Conservation (phyloP, 306 rosid genomes). For the Lupinus albus region DNA sequence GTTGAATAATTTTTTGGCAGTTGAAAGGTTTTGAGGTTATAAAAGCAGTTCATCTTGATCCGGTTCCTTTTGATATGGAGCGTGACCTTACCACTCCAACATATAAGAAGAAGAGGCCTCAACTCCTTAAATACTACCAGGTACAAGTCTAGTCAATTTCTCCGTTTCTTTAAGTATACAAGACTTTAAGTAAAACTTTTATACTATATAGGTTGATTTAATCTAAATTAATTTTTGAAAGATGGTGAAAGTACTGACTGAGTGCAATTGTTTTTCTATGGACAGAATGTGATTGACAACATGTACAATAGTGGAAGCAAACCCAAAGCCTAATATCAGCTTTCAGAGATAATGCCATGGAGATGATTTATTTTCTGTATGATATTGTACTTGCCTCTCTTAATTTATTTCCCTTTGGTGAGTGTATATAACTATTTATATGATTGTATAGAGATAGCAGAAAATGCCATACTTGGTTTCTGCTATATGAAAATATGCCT, state of each 20-base stretch:
- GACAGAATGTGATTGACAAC: conserved; percentile 65
- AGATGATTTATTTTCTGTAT: conserved; percentile 20
- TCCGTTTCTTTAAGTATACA: neutral
- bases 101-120: conserved; percentile 93
- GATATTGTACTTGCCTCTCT: conserved; percentile 25
- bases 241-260: conserved; percentile 38
- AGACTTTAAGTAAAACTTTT: no score
- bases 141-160: conserved; percentile 44
- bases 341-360: conserved; percentile 31
- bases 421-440: conserved; percentile 43
- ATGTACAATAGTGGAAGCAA: conserved; percentile 77
- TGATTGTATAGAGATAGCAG: conserved; percentile 1
- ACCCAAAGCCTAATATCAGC: conserved; percentile 46
- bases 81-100: conserved; percentile 96
- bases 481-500: neutral
- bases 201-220: no score
- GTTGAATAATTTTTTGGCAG: conserved; percentile 54
- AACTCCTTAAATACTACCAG: conserved; percentile 83
- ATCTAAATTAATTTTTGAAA: neutral
- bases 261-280: conserved; percentile 8
- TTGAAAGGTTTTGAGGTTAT: conserved; percentile 88
- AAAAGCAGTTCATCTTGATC: conserved; percentile 81
- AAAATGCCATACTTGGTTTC: neutral
- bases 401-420: conserved; percentile 25
- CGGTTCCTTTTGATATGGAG: conserved; percentile 87